Conservation (phyloP, 1,284 basidiomycete species). For the Stygiomarasmius scandens region DNA sequence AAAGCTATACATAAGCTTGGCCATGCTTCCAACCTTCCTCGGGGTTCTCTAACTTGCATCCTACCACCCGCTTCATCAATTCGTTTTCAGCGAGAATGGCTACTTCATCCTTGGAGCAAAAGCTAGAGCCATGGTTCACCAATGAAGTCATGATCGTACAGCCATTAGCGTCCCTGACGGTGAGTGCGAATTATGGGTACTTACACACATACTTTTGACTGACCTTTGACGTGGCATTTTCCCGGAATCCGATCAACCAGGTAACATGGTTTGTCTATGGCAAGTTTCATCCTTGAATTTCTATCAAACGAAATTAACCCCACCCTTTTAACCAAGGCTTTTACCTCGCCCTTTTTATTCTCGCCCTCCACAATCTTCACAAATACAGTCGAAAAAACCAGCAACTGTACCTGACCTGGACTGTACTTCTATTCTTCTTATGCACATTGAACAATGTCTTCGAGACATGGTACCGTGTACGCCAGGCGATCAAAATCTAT, state of each 20-base stretch:
- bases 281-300: background rate
- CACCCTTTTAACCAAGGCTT: background rate
- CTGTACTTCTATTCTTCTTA: conserved; percentile 4
- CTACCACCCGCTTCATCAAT: no score
- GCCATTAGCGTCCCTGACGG: no score
- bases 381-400: conserved; percentile 1
- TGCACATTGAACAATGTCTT: conserved; percentile 3
- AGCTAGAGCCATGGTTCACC: no score
- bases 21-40: no score
- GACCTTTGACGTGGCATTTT: conserved; percentile 1
- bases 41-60: no score
- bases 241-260: conserved; percentile 1
- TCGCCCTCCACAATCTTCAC: conserved; percentile 4
- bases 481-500: conserved; percentile 6
- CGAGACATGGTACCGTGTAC: conserved; percentile 7
- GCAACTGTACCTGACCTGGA: background rate
- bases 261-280: conserved; percentile 7
- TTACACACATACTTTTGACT: no score
- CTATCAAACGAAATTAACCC: background rate
- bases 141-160: no score
- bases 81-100: no score
- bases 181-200: no score
- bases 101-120: no score
- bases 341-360: conserved; percentile 2
- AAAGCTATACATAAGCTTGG: no score